Base-by-base conservation (phyloP, 2,329 filamentous ascomycete genomes). In the Dothidotthia symphoricarpi region DNA sequence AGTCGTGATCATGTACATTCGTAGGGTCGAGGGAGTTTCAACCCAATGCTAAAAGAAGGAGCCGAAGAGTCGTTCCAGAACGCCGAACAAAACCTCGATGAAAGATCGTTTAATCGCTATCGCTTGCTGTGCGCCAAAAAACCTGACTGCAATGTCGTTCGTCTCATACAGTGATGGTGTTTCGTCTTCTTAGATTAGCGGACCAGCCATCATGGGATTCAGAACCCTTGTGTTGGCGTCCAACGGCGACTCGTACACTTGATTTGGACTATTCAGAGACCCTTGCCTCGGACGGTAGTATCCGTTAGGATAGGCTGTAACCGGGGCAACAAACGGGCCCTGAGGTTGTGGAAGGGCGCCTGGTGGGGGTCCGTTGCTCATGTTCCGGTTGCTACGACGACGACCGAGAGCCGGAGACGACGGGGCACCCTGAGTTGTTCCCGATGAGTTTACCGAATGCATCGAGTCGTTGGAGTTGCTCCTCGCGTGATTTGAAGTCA, bases 311-410 rank as follows among this genome's bases (percentile, higher is more conserved):
- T 61, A 64, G n/a, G 56, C 41, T 22, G 46, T 49, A 3, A 47
- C 42, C n/a, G 58, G 45, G 24, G 56, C 45, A 14, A 47, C 34
- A 16, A 57, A 64, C 7, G 43, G 33, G n/a, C 44, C 46, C 27
- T 63, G 58, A 14, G 52, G 29, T 3, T 52, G 47, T n/a, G 57
- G 44, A 10, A 58, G 29, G 15, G 47, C 50, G 1, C 57, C 50
- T 1, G 60, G 45, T 16, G 56, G 49, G 22, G 55, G 45, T 9
- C 48, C 49, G 15, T 46, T 53, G 10, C 53, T 51, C 28, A 64
- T 61, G 34, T 58, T 64, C 27, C 64, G 64, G 33, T 54, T 66
- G 51, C 64, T 68, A 36, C 61, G 58, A 28, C 64, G 54, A 14
- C 64, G 55, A 22, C 46, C 47, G 9, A 68, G 53, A 13, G 45